phyloP scores from a whole-genome alignment of 305 asterid genomes.

The Fraxinus ornus region DNA sequence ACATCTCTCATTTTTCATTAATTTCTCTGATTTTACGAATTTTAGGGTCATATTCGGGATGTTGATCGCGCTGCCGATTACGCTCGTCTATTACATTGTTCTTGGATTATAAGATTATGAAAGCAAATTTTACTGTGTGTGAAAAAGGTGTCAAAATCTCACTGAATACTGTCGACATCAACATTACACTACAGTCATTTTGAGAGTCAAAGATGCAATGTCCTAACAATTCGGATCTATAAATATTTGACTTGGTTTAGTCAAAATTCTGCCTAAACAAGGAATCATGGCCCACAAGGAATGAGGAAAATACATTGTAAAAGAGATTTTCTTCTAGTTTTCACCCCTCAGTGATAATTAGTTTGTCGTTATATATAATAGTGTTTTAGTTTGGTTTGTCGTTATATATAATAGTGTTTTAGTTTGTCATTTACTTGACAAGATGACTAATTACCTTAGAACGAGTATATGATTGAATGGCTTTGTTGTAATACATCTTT shows the following conservation, averaged over 20 bases:
- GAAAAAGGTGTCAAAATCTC: not conserved
- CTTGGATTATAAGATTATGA: slow-evolving; percentile 56
- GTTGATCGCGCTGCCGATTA: slow-evolving; percentile 88
- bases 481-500: not conserved
- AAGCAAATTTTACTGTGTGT: not conserved
- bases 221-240: slow-evolving; percentile 44
- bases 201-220: slow-evolving; percentile 22
- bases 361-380: slow-evolving; percentile 10
- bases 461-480: slow-evolving; percentile 18
- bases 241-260: slow-evolving; percentile 27
- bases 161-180: slow-evolving; percentile 5
- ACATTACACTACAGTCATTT: slow-evolving; percentile 5
- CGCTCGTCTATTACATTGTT: slow-evolving; percentile 77
- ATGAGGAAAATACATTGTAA: slow-evolving; percentile 26
- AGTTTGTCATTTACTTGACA: slow-evolving; percentile 32
- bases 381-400: too few species aligned
- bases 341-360: slow-evolving; percentile 3
- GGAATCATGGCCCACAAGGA: slow-evolving; percentile 34
- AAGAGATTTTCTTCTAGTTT: slow-evolving; percentile 20
- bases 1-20: not conserved
- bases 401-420: slow-evolving; percentile 19
- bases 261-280: slow-evolving; percentile 26
- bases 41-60: slow-evolving; percentile 94
- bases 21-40: not conserved
- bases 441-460: slow-evolving; percentile 39